A percentile compares a stretch with the other conserved stretches of the same genome.
Evolutionary conservation across 176 grass and related monocot species (phyloP).

Genomic region (Lolium rigidum): DNA sequence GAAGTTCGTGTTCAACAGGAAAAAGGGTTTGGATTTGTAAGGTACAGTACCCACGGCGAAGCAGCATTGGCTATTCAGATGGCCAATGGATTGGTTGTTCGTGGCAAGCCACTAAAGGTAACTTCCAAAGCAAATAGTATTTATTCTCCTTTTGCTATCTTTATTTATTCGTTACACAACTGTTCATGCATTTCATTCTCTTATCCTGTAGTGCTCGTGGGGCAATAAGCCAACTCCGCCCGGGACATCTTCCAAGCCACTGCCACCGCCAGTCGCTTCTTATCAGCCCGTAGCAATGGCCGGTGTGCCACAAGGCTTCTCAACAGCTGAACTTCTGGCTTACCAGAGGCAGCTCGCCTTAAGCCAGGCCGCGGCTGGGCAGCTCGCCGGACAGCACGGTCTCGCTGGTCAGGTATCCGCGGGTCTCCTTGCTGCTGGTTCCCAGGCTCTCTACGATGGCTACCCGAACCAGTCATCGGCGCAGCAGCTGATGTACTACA

Average conservation of each 20-base stretch:
- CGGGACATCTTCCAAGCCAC: slow-evolving; percentile 69
- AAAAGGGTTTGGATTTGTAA: slow-evolving; percentile 91
- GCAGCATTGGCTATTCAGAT: slow-evolving; percentile 83
- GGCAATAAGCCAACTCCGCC: slow-evolving; percentile 79
- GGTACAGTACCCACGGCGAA: slow-evolving; percentile 78
- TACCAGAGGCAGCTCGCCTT: slow-evolving; percentile 81
- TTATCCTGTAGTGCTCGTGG: slow-evolving; percentile 74
- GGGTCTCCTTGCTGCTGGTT: slow-evolving; percentile 65
- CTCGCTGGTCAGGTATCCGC: slow-evolving; percentile 69
- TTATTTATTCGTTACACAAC: not conserved
- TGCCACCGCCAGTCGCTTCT: slow-evolving; percentile 61
- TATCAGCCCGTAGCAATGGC: slow-evolving; percentile 66
- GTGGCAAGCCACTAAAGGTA: slow-evolving; percentile 80
- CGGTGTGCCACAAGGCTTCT: slow-evolving; percentile 64
- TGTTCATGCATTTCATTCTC: slow-evolving; percentile 23
- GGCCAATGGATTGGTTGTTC: slow-evolving; percentile 74
- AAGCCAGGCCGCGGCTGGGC: slow-evolving; percentile 61
- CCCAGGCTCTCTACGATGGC: slow-evolving; percentile 71
- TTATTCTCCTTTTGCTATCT: not conserved
- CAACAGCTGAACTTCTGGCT: slow-evolving; percentile 64
- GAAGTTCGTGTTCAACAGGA: slow-evolving; percentile 82
- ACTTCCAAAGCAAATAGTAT: slow-evolving; percentile 14
- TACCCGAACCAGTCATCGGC: slow-evolving; percentile 72
- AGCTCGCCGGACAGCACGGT: slow-evolving; percentile 69
- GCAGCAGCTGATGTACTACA: slow-evolving; percentile 87